Base-by-base conservation (phyloP, 2,329 filamentous ascomycete genomes). In the Exophiala bonariae region DNA sequence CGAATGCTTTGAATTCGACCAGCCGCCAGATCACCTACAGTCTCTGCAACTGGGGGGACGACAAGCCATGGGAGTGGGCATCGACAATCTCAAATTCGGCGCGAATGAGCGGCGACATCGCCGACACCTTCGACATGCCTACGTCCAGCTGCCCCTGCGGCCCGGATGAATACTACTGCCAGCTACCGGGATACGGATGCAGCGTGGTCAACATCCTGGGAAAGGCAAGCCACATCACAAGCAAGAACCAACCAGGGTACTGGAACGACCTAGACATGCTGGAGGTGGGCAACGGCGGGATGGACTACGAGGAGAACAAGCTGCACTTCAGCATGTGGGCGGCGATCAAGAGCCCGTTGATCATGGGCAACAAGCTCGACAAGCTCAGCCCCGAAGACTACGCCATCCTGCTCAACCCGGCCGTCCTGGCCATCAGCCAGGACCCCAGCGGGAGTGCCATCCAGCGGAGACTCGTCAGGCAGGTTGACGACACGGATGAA, bases 1-100 rank as follows among this genome's bases (percentile, higher is more conserved):
- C 69, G 13, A 60, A 72, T n/a, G 71, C 76, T 0, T 63, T 76
- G 26, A 76, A 75, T 46, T 61, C 62, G 10, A 75, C 74, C 9
- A 73, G 71, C 2, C 63, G 72, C 10, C 63, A 67, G 1, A 74
- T 77, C 13, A 54, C 75, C 3, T 77, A 76, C 53, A 63, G 65
- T 8, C 62, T 77, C 56, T 76, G 72, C 59, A 73, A 78, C 46
- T 80, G 77, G 77, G 76, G 75, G 11, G 67, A 74, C 45, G 74
- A 78, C 38, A 54, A 56, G 33, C 73, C 69, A 1, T 71, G 64
- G 63, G 71, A 72, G 47, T 73, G 68, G 72, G 77, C 66, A 11
- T 66, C 70, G 18, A 70, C 68, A 13, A 74, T 76, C 23, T 64
- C 70, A 16, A 76, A 77, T 54, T 70, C 66, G 13, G 73, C 70